Evolutionary conservation across 1,284 basidiomycete genomes (phyloP).

Genomic region (Agroathelia rolfsii): DNA sequence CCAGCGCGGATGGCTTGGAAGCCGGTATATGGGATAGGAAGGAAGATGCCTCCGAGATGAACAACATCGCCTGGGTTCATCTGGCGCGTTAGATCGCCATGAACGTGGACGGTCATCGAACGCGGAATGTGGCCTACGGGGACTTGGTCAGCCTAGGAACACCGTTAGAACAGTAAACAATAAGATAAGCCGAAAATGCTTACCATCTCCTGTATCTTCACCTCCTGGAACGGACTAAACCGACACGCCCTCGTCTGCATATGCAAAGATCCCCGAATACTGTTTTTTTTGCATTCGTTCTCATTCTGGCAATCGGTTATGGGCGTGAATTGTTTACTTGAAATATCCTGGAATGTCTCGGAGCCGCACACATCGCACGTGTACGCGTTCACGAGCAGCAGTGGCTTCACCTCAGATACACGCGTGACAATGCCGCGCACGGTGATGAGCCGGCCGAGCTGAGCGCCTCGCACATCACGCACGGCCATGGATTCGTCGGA

Average conservation of each 20-base stretch:
- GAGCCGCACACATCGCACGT: constrained; percentile 98
- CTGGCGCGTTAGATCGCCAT: constrained; percentile 81
- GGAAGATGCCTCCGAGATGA: constrained; percentile 82
- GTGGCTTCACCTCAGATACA: constrained; percentile 97
- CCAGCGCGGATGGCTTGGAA: constrained; percentile 89
- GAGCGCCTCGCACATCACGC: constrained; percentile 77
- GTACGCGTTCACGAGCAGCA: constrained; percentile 95
- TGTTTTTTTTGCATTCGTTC: constrained; percentile 77
- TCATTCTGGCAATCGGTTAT: constrained; percentile 81
- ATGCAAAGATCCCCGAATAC: constrained; percentile 85
- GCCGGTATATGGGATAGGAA: constrained; percentile 85
- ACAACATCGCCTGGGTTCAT: constrained; percentile 97
- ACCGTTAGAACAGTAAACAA: constrained; percentile 10
- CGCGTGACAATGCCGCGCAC: constrained; percentile 97
- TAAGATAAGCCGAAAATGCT: constrained; percentile 13
- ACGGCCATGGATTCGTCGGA: constrained; percentile 78
- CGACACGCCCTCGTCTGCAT: constrained; percentile 98
- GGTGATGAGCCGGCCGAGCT: constrained; percentile 89
- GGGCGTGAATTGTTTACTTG: constrained; percentile 87
- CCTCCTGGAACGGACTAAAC: constrained; percentile 97
- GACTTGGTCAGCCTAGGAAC: constrained; percentile 86
- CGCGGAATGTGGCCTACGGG: constrained; percentile 98
- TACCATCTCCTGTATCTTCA: constrained; percentile 99
- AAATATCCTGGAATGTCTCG: constrained; percentile 97
- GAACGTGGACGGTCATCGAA: constrained; percentile 93